Evolutionary conservation across 805 yeast species (phyloP), one percentile per base, ranked within the genome.

Genomic region (Zygosaccharomyces bisporus): DNA sequence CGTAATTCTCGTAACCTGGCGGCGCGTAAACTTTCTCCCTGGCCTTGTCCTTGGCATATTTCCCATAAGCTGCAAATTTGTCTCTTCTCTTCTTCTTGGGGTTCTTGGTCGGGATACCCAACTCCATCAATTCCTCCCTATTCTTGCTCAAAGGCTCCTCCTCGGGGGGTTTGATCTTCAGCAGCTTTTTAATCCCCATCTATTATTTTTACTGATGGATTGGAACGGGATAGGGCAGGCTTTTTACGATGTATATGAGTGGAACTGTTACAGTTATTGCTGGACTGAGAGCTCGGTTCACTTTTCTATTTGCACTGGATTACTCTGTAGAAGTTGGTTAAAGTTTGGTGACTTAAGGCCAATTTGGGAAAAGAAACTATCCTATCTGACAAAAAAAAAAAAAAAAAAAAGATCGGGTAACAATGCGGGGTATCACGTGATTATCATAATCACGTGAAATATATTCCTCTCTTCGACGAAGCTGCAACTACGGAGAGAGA

Each of bases 151-250:
- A 61, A 4, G 70, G 67, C 43, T 69, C 69, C 54, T 76, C 80
- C 41, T 71, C 67, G 10, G 77, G 77, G 14, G 79, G 72, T 44
- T 67, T 76, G 6, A 55, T 54, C 43, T 61, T 68, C 57, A 75
- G 76, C 37, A 74, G 61, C 35, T 69, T 72, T 55, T 70, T 75
- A 42, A 75, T 49, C 12, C 80, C 80, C 81, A 75, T 76, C 17
- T 16, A 12, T 35, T 21, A 21, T 21, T 21, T 21, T 21, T 21
- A n/a, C n/a, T n/a, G n/a, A n/a, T n/a, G 25, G 25, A 21, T 21
- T 21, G 6, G 25, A 21, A 21, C 6, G 9, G 25, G 9, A 6
- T 21, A 21, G n/a, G n/a, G n/a, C n/a, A n/a, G n/a, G n/a, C n/a
- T n/a, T n/a, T n/a, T n/a, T n/a, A n/a, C n/a, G n/a, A n/a, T n/a